phyloP scores from a whole-genome alignment of 169 alveolate genomes.

The Fabrea salina region DNA sequence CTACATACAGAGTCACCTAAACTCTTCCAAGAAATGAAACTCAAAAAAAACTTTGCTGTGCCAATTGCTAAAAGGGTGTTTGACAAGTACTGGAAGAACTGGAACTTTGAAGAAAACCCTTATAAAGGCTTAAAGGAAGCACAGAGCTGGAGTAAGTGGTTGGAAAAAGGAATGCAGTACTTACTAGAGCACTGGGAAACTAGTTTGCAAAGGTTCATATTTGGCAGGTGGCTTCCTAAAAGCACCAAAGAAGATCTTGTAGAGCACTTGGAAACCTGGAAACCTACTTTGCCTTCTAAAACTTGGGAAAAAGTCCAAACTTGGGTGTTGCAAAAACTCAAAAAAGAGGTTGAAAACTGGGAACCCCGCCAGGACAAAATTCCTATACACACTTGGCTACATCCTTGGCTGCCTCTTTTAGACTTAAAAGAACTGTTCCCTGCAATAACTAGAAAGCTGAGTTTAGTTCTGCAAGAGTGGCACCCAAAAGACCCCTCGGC shows the following conservation, averaged over 20 bases:
- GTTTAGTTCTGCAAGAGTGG: constrained; percentile 40
- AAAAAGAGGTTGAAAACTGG: constrained; percentile 39
- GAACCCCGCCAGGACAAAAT: constrained; percentile 30
- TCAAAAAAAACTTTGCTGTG: neutral
- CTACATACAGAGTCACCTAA: neutral
- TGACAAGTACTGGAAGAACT: neutral
- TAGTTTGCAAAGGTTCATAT: neutral
- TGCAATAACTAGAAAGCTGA: neutral
- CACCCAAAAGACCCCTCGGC: constrained; percentile 44
- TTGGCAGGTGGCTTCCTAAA: neutral
- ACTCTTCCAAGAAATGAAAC: neutral
- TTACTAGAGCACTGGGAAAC: neutral
- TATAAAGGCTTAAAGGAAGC: neutral
- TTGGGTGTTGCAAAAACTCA: constrained; percentile 25
- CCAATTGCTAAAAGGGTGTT: neutral
- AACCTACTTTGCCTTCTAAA: neutral
- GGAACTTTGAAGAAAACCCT: neutral
- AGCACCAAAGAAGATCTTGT: neutral
- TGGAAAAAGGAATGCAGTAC: neutral
- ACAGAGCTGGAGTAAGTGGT: neutral
- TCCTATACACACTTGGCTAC: constrained; percentile 53
- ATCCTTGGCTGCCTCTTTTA: constrained; percentile 50
- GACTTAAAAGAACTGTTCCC: constrained; percentile 43
- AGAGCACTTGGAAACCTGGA: neutral
- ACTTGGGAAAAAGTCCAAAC: neutral